phyloP scores from a whole-genome alignment of 2,329 filamentous ascomycete genomes.

The Colletotrichum sp. region DNA sequence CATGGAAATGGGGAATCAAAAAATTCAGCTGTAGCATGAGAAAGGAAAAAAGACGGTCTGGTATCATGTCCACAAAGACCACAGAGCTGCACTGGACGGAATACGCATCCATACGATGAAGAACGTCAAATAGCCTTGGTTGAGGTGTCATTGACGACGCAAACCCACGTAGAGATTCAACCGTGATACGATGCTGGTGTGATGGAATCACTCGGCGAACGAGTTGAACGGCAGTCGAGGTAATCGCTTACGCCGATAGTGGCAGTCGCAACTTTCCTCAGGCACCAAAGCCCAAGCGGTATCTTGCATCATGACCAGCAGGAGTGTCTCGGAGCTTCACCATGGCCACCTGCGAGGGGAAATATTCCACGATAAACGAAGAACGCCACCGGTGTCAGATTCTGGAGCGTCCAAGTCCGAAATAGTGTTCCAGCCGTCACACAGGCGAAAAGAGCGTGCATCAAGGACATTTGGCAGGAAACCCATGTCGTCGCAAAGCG shows the following conservation, averaged over 20 bases:
- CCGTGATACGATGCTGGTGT: neutral
- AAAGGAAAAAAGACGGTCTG: neutral
- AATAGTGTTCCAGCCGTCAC: slow-evolving; percentile 2
- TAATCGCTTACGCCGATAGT: slow-evolving; percentile 27
- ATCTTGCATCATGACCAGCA: neutral
- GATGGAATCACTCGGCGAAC: neutral
- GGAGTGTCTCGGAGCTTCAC: neutral
- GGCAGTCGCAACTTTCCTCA: neutral
- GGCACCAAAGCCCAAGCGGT: neutral
- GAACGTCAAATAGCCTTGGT: neutral
- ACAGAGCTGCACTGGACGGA: neutral
- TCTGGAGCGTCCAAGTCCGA: neutral
- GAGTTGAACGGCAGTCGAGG: slow-evolving; percentile 10
- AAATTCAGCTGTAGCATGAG: neutral
- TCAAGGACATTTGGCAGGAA: slow-evolving; percentile 10
- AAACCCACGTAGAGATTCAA: slow-evolving; percentile 1
- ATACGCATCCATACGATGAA: neutral
- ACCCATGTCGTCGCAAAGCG: slow-evolving; percentile 7
- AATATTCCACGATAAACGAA: neutral
- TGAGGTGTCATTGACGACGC: neutral
- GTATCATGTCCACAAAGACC: slow-evolving; percentile 8
- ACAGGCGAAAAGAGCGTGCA: slow-evolving; percentile 11
- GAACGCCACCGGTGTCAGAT: neutral
- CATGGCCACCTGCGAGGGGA: neutral
- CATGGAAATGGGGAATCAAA: slow-evolving; percentile 34